Percentiles rank a stretch among this genome's conserved stretches.
Conservation (phyloP, 768 basidiomycete species). For the Tulasnella sp. region DNA sequence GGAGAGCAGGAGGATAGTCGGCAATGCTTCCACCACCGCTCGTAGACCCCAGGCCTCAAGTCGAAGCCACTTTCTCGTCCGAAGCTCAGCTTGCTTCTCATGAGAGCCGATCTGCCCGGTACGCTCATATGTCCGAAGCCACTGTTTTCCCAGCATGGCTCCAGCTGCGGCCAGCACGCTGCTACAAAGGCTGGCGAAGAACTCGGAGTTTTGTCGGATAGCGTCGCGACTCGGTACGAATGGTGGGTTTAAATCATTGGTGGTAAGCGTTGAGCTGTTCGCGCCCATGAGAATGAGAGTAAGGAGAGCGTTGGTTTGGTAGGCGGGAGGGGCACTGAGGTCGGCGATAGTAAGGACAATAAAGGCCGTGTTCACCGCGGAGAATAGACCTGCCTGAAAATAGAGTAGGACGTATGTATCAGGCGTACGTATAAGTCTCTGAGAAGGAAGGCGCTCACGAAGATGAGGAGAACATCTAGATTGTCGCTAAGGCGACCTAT, state of each 20-base stretch:
- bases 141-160: conserved; percentile 6
- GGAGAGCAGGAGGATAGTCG: neutral
- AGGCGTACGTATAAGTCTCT: neutral
- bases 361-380: conserved; percentile 1
- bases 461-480: conserved; percentile 13
- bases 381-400: conserved; percentile 1
- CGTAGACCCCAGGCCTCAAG: neutral
- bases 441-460: neutral
- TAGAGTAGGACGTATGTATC: neutral
- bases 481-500: neutral
- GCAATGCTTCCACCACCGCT: neutral
- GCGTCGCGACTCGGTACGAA: neutral
- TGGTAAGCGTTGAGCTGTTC: neutral
- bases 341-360: neutral
- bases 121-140: neutral
- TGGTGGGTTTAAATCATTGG: neutral
- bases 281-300: neutral
- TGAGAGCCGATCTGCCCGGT: neutral
- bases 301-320: neutral
- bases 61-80: neutral
- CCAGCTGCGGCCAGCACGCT: neutral
- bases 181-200: conserved; percentile 1
- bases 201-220: neutral
- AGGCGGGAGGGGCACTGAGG: neutral
- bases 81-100: neutral